Evolutionary conservation across 2,329 filamentous ascomycete species (phyloP).

Genomic region (Trichoderma semiorbis): DNA sequence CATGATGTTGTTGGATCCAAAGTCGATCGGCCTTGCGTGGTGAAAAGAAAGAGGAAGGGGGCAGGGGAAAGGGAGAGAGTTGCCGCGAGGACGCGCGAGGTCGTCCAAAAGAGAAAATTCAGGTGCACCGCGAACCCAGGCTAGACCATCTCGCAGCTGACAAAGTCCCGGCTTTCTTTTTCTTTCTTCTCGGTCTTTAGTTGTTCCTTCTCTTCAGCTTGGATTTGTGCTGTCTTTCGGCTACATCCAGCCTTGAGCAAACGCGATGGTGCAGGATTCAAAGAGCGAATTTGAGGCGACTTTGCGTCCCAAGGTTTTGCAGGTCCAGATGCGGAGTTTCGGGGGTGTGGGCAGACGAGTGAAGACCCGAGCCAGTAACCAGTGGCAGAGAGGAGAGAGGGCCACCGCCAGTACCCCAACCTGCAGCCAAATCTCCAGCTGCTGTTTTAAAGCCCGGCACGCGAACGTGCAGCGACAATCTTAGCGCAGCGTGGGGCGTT

Average conservation of each 20-base stretch:
- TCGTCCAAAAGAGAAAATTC: constrained; percentile 7
- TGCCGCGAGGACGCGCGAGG: not conserved
- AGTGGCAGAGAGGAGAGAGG: not conserved
- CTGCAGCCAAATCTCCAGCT: constrained; percentile 14
- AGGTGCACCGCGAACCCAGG: not conserved
- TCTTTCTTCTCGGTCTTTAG: not conserved
- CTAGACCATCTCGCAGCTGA: constrained; percentile 16
- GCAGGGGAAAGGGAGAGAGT: not conserved
- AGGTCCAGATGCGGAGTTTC: constrained; percentile 15
- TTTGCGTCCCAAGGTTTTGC: constrained; percentile 13
- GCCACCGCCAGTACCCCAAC: constrained; percentile 10
- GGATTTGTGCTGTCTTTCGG: not conserved
- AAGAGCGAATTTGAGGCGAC: constrained; percentile 21
- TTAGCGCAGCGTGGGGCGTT: constrained; percentile 8
- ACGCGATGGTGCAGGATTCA: constrained; percentile 19
- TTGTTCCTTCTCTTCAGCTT: constrained; percentile 6
- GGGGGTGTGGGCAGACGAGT: constrained; percentile 7
- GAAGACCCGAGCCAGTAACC: constrained; percentile 7
- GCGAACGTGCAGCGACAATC: constrained; percentile 18
- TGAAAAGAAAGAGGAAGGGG: not conserved
- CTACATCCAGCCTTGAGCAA: constrained; percentile 4
- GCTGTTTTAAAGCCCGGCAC: constrained; percentile 11
- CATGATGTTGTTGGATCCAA: constrained; percentile 22
- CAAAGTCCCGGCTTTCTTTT: not conserved
- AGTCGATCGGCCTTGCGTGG: not conserved